phyloP scores from a whole-genome alignment of 192 early-diverging fungal species.

The Coemansia aciculifera region DNA sequence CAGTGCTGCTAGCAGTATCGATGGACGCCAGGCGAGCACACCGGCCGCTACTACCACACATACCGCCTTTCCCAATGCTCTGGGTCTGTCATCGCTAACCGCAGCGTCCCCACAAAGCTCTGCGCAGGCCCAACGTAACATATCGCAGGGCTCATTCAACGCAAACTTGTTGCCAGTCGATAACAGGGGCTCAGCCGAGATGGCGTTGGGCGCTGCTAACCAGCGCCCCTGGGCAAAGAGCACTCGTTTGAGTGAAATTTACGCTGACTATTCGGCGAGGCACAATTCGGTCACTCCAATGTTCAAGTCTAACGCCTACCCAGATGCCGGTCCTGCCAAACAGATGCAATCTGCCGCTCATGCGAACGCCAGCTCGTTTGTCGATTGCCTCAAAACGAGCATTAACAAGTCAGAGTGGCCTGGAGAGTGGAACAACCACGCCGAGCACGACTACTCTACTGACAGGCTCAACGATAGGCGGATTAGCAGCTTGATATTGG shows the following conservation, averaged over 20 bases:
- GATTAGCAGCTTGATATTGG: slow-evolving; percentile 30
- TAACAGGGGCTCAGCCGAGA: slow-evolving; percentile 4
- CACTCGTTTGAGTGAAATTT: slow-evolving; percentile 56
- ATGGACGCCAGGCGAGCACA: neutral
- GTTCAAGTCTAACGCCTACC: slow-evolving; percentile 29
- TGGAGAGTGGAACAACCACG: slow-evolving; percentile 16
- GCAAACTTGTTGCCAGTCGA: slow-evolving; percentile 6
- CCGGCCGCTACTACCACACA: slow-evolving; percentile 1
- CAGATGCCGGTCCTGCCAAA: neutral
- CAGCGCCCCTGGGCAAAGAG: slow-evolving; percentile 52
- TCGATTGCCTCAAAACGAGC: slow-evolving; percentile 46
- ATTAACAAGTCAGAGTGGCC: slow-evolving; percentile 34
- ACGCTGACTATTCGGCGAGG: slow-evolving; percentile 55
- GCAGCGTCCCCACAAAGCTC: slow-evolving; percentile 16
- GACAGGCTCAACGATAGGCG: slow-evolving; percentile 23
- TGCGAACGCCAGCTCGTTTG: slow-evolving; percentile 43
- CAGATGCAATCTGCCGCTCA: slow-evolving; percentile 11
- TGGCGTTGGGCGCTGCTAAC: neutral
- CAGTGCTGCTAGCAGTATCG: slow-evolving; percentile 4
- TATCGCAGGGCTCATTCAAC: slow-evolving; percentile 29
- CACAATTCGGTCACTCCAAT: slow-evolving; percentile 48
- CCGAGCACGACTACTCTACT: slow-evolving; percentile 23
- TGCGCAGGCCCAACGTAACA: slow-evolving; percentile 16
- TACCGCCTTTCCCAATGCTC: slow-evolving; percentile 19
- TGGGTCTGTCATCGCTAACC: slow-evolving; percentile 42